Conservation (phyloP, 2,329 filamentous ascomycete species). For the Hymenoscyphus occultus region DNA sequence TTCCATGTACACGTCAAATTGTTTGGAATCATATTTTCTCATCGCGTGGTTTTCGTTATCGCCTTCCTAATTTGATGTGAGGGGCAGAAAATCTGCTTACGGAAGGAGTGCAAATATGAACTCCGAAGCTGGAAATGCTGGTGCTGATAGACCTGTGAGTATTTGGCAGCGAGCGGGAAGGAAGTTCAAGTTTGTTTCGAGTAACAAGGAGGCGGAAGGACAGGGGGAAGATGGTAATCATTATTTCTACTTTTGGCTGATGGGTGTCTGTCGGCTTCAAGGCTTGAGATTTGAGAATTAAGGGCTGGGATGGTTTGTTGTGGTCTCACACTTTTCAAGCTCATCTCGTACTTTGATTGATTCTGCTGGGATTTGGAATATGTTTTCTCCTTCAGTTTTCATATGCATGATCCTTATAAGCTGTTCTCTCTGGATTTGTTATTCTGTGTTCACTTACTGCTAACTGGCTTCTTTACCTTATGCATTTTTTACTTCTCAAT, state of each 20-base stretch:
- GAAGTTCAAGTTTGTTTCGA: slow-evolving; percentile 20
- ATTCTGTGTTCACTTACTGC: slow-evolving; percentile 6
- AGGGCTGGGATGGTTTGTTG: no score
- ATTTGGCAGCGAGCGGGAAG: slow-evolving; percentile 18
- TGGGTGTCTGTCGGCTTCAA: neutral
- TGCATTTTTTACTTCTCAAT: neutral
- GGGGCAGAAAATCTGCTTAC: no score
- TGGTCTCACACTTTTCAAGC: no score
- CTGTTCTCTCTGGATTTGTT: neutral
- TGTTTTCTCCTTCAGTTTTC: neutral
- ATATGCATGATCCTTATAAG: neutral
- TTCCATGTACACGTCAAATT: no score
- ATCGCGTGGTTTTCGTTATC: no score
- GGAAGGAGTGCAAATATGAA: neutral
- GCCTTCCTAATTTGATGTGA: no score
- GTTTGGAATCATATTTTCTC: no score
- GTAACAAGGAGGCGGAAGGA: slow-evolving; percentile 11
- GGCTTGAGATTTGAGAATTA: neutral
- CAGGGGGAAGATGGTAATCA: slow-evolving; percentile 17
- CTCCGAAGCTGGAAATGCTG: neutral
- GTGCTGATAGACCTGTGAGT: slow-evolving; percentile 11
- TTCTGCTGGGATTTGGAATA: neutral
- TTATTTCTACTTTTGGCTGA: slow-evolving; percentile 2
- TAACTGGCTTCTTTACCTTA: neutral
- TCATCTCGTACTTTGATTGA: neutral